Base-by-base conservation (phyloP, 2,329 filamentous ascomycete genomes). In the Pseudopithomyces maydicus region DNA sequence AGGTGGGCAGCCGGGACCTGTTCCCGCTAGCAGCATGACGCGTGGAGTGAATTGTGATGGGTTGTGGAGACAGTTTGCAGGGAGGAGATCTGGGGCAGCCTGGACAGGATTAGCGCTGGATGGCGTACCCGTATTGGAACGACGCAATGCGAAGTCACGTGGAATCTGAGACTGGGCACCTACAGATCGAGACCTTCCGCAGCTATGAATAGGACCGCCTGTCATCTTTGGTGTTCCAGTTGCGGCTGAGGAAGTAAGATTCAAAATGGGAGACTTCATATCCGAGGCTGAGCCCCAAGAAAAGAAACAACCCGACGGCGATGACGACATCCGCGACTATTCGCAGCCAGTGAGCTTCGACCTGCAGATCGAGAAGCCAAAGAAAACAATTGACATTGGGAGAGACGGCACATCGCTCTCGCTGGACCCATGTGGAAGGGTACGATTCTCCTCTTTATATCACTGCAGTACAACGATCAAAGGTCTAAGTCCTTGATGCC, bases 311-410 rank as follows among this genome's bases (percentile, higher is more conserved):
- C 15, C 19, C 32, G 23, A 15, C 19, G 45, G 32, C 45, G 23
- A 15, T 26, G 45, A 6, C 45, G 33, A 11, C 39, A n/a, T 6
- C 11, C 26, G 42, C 41, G 43, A 55, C 44, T 61, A 50, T 33
- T 56, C 55, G 19, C n/a, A 33, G 14, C 58, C 54, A 20, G 43
- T 50, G 17, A 14, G 43, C 43, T 58, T 62, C 44, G 36, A 59
- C 50, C 49, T 59, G 17, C 43, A 26, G 26, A 45, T n/a, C 15
- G 29, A 17, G 20, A 50, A 41, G 12, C 56, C 52, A 7, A 33
- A 50, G 41, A 62, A 62, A 36, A 62, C 59, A 4, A 32, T 59
- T 23, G 59, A 62, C 38, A 57, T 59, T 46, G 56, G 59, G 1
- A 35, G 32, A 19, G 41, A 55, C 43, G 59, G 56, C 19, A 12